A percentile compares a stretch with the other conserved stretches of the same genome.
Conservation (phyloP, 805 yeast species). For the Candida alai region DNA sequence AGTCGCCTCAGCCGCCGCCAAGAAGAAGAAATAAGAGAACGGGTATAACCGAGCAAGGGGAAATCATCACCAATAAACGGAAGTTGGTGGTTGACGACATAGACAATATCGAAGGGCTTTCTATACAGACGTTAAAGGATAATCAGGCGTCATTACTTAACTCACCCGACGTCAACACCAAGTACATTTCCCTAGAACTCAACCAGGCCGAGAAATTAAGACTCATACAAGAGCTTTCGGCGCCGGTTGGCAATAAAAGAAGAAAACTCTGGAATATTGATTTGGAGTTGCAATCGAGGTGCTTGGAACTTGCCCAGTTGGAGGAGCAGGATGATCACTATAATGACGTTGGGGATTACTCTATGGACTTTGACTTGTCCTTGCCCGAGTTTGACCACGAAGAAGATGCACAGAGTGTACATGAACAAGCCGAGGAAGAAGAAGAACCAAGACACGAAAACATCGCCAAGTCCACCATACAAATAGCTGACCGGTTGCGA, state of each 20-base stretch:
- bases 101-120: constrained; percentile 44
- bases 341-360: constrained; percentile 13
- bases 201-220: constrained; percentile 30
- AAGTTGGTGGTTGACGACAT: constrained; percentile 43
- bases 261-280: constrained; percentile 29
- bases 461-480: constrained; percentile 42
- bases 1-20: constrained; percentile 19
- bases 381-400: constrained; percentile 19
- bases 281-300: constrained; percentile 24
- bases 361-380: constrained; percentile 20
- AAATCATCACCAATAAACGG: constrained; percentile 43
- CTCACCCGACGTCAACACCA: constrained; percentile 14
- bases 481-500: constrained; percentile 49
- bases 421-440: constrained; percentile 15
- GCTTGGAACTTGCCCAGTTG: constrained; percentile 23
- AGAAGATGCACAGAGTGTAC: constrained; percentile 6
- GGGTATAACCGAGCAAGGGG: constrained; percentile 40
- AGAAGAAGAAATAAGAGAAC: constrained; percentile 23
- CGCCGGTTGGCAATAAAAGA: constrained; percentile 25
- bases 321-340: constrained; percentile 12
- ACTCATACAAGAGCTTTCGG: constrained; percentile 31
- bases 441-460: constrained; percentile 7
- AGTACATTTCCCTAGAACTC: constrained; percentile 24
- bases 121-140: constrained; percentile 28
- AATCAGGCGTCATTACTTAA: constrained; percentile 26